Percentiles rank a stretch among this genome's conserved stretches.
These are phyloP conservation scores for Periconia sp. DNA, from an alignment of 2,329 filamentous ascomycete species.

Conservation along the genomic window DNA sequence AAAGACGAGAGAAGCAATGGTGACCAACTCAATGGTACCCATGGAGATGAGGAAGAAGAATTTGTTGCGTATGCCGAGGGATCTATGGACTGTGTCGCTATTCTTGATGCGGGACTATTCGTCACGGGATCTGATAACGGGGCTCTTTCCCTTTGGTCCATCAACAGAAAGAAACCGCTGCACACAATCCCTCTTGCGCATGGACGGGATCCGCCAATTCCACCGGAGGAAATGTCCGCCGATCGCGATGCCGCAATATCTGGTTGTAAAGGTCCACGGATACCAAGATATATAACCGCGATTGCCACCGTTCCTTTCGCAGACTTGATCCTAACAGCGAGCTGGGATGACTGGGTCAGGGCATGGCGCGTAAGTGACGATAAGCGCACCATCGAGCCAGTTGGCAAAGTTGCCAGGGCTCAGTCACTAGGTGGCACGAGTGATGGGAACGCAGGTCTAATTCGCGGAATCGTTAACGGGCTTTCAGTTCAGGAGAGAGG, in stretches of 20 bases:
- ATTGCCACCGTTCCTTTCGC: constrained; percentile 86
- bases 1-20: constrained; percentile 59
- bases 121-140: constrained; percentile 95
- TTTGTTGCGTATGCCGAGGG: constrained; percentile 67
- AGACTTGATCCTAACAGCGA: constrained; percentile 87
- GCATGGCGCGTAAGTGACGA: constrained; percentile 79
- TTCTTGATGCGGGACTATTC: constrained; percentile 87
- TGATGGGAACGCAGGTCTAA: constrained; percentile 35
- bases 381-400: constrained; percentile 75
- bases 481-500: constrained; percentile 87
- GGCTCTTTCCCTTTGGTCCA: constrained; percentile 82
- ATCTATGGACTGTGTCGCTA: constrained; percentile 88
- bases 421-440: constrained; percentile 18
- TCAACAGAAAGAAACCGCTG: constrained; percentile 93
- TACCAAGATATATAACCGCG: constrained; percentile 88
- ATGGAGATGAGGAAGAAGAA: constrained; percentile 50
- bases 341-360: constrained; percentile 89
- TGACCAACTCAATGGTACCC: constrained; percentile 38
- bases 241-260: constrained; percentile 61
- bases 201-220: constrained; percentile 76
- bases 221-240: constrained; percentile 74
- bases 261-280: constrained; percentile 58
- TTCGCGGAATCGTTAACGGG: constrained; percentile 85
- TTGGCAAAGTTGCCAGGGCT: constrained; percentile 68
- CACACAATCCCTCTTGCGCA: constrained; percentile 82